Evolutionary conservation across 2,329 filamentous ascomycete genomes (phyloP).

Genomic region (Sporothrix phasma): DNA sequence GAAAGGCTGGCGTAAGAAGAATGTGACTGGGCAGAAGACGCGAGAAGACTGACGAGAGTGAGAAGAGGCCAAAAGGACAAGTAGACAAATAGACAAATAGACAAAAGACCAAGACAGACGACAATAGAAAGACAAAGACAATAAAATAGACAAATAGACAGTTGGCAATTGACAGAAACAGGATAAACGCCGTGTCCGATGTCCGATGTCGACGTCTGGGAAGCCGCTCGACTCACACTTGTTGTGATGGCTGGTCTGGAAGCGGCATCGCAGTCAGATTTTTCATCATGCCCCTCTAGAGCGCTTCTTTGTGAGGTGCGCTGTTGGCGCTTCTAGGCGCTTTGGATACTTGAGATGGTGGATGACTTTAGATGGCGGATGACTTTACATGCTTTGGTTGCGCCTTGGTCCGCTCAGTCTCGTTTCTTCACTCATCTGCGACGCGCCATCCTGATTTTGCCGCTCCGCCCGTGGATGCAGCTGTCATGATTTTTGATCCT

Average conservation of each 20-base stretch:
- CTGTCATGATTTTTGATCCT: background rate
- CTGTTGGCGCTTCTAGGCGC: background rate
- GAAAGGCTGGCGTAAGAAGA: background rate
- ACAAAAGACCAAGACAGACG: too few relatives aligned
- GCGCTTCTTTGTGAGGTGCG: background rate
- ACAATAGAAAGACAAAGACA: too few relatives aligned
- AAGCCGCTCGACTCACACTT: background rate
- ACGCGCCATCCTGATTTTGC: too few relatives aligned
- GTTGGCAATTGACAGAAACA: too few relatives aligned
- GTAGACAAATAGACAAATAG: too few relatives aligned
- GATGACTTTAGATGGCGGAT: background rate
- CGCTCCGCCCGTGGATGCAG: background rate
- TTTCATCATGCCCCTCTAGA: background rate
- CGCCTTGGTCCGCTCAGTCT: too few relatives aligned
- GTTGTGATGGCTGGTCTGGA: background rate
- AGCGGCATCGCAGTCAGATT: conserved; percentile 5
- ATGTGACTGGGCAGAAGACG: background rate
- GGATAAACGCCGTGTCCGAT: too few relatives aligned
- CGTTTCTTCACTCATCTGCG: too few relatives aligned
- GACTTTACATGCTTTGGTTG: too few relatives aligned
- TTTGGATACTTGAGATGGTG: background rate
- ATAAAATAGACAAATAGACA: too few relatives aligned
- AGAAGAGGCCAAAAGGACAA: too few relatives aligned
- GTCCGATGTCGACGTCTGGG: background rate
- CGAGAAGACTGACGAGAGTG: too few relatives aligned